These are phyloP conservation scores for Macroventuria anomochaeta DNA, from an alignment of 2,329 filamentous ascomycete species.

Conservation along the genomic window DNA sequence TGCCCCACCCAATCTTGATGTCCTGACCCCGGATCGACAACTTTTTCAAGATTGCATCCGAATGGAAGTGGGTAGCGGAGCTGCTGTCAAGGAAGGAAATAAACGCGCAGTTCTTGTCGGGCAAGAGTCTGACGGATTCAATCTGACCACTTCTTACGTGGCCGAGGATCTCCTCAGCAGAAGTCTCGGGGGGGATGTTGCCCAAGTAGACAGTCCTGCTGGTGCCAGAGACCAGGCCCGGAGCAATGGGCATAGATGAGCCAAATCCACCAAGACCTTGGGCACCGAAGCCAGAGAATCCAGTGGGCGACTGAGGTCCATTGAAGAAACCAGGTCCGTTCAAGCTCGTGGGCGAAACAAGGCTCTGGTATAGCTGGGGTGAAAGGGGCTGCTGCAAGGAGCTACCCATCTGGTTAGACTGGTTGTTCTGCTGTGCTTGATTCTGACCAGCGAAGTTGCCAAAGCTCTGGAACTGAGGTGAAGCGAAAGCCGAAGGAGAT, in stretches of 20 bases:
- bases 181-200: slow-evolving; percentile 97
- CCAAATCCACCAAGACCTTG: slow-evolving; percentile 69
- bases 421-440: slow-evolving; percentile 67
- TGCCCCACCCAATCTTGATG: slow-evolving; percentile 99
- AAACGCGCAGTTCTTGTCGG: slow-evolving; percentile 99
- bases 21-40: slow-evolving; percentile 98
- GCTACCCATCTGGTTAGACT: slow-evolving; percentile 70
- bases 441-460: slow-evolving; percentile 65
- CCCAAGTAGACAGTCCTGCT: slow-evolving; percentile 97
- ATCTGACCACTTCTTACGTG: slow-evolving; percentile 98
- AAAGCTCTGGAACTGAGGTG: slow-evolving; percentile 88
- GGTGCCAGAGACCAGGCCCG: slow-evolving; percentile 85
- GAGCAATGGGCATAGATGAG: slow-evolving; percentile 75
- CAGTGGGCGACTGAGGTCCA: slow-evolving; percentile 84
- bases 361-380: slow-evolving; percentile 80
- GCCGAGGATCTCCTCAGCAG: slow-evolving; percentile 93
- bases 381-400: slow-evolving; percentile 75
- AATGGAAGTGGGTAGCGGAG: slow-evolving; percentile 98
- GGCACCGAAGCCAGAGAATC: slow-evolving; percentile 69
- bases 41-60: slow-evolving; percentile 99
- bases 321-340: slow-evolving; percentile 81
- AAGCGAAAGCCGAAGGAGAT: slow-evolving; percentile 86
- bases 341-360: slow-evolving; percentile 85
- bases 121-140: slow-evolving; percentile 94
- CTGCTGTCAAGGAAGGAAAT: slow-evolving; percentile 98